A percentile compares a stretch with the other conserved stretches of the same genome.
Conservation (phyloP, 2,329 filamentous ascomycete species). For the Graphiopsis chlorocephala region DNA sequence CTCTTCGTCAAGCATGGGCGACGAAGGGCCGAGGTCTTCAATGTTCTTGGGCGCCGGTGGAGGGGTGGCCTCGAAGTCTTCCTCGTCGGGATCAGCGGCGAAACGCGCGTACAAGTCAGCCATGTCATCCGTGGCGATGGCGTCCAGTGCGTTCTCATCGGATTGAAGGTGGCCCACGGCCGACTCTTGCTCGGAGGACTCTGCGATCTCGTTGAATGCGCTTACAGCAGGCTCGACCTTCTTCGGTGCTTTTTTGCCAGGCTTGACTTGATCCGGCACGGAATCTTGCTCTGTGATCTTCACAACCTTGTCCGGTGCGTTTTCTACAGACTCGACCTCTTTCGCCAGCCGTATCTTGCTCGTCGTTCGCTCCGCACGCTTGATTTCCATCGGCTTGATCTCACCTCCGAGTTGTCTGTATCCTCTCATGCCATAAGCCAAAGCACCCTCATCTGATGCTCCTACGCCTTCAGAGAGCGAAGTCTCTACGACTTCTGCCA, state of each 20-base stretch:
- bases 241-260: neutral
- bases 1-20: constrained; percentile 5
- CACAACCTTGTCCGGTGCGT: neutral
- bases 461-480: too few relatives aligned
- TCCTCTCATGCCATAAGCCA: constrained; percentile 24
- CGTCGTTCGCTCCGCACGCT: neutral
- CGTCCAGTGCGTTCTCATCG: neutral
- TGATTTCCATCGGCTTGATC: constrained; percentile 11
- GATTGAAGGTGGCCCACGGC: neutral
- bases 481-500: constrained; percentile 39
- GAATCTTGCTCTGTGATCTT: neutral
- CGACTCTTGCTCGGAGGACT: neutral
- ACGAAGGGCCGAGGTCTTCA: neutral
- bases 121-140: neutral
- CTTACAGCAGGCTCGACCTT: neutral
- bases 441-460: neutral
- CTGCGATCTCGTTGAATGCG: too few relatives aligned
- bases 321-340: neutral
- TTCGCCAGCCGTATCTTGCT: neutral
- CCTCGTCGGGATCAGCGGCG: neutral
- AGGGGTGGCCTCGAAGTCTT: neutral
- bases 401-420: constrained; percentile 21
- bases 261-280: neutral
- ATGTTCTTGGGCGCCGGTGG: neutral
- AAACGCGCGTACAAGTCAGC: neutral